A percentile compares a stretch with the other conserved stretches of the same genome.
phyloP scores from a whole-genome alignment of 495 filamentous ascomycete species.

The Aspergillus avenaceus region DNA sequence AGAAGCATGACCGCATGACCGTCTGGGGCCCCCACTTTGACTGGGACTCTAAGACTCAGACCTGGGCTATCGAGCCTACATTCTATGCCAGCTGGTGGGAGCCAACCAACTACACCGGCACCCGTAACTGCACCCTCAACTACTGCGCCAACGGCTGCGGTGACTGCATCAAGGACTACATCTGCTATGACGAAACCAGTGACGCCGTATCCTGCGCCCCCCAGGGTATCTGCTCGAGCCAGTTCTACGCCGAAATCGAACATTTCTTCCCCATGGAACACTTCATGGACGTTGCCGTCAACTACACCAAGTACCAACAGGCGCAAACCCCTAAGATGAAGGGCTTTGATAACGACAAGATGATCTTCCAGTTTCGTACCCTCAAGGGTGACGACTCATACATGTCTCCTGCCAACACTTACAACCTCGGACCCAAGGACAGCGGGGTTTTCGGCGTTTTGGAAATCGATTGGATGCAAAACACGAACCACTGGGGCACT shows the following conservation, averaged over 20 bases:
- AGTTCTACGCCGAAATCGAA: slow-evolving; percentile 10
- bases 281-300: slow-evolving; percentile 8
- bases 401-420: slow-evolving; percentile 17
- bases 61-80: slow-evolving; percentile 7
- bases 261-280: slow-evolving; percentile 20
- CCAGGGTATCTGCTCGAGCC: slow-evolving; percentile 13
- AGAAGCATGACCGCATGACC: slow-evolving; percentile 13
- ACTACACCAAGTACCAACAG: slow-evolving; percentile 14
- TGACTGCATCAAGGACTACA: slow-evolving; percentile 13
- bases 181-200: slow-evolving; percentile 17
- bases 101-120: slow-evolving; percentile 14
- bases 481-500: slow-evolving; percentile 15
- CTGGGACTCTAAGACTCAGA: slow-evolving; percentile 9
- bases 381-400: slow-evolving; percentile 17
- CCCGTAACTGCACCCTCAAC: slow-evolving; percentile 17
- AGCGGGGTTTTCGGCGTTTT: slow-evolving; percentile 16
- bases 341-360: slow-evolving; percentile 5
- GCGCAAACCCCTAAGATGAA: slow-evolving; percentile 15
- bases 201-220: slow-evolving; percentile 8
- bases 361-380: slow-evolving; percentile 4
- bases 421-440: slow-evolving; percentile 9
- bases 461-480: slow-evolving; percentile 16
- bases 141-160: slow-evolving; percentile 22
- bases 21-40: slow-evolving; percentile 15
- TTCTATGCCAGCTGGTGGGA: slow-evolving; percentile 14